Evolutionary conservation across 805 yeast species (phyloP).

Genomic region (Candida multigemmis): DNA sequence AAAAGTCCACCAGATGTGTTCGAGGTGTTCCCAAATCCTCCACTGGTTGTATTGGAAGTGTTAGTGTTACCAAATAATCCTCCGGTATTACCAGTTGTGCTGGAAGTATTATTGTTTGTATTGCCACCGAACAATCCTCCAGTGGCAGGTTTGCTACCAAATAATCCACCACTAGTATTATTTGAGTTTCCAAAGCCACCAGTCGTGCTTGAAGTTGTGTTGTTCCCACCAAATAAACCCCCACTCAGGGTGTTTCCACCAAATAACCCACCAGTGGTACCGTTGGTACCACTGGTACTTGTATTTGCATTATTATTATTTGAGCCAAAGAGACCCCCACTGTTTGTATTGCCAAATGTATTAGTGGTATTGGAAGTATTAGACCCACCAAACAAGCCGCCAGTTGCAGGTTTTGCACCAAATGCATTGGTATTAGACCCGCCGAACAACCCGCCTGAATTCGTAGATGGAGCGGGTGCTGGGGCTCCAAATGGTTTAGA

Average conservation of each 20-base stretch:
- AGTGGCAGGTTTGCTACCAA: constrained; percentile 23
- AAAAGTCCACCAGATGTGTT: constrained; percentile 5
- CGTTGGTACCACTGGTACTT: constrained; percentile 5
- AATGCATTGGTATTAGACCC: constrained; percentile 11
- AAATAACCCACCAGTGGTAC: constrained; percentile 11
- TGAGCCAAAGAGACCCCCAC: constrained; percentile 14
- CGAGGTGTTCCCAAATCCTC: constrained; percentile 1
- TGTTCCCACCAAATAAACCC: constrained; percentile 15
- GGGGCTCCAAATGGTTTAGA: constrained; percentile 19
- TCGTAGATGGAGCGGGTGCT: constrained; percentile 10
- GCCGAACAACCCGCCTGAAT: constrained; percentile 8
- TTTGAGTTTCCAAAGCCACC: constrained; percentile 8
- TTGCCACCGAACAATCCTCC: constrained; percentile 29
- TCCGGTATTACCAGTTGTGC: constrained; percentile 10
- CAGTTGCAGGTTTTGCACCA: constrained; percentile 10
- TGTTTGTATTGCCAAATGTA: constrained; percentile 5
- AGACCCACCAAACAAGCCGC: constrained; percentile 19
- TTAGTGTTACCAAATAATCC: constrained; percentile 19
- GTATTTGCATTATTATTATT: constrained; percentile 14
- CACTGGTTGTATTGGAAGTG: constrained; percentile 3
- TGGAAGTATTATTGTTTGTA: constrained; percentile 5
- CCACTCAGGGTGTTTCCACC: constrained; percentile 6
- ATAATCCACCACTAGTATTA: constrained; percentile 31
- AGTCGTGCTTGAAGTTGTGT: constrained; percentile 4
- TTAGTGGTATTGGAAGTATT: constrained; percentile 7